Evolutionary conservation across 345 rosid species (phyloP).

Genomic region (Euphorbia pulcherrima): DNA sequence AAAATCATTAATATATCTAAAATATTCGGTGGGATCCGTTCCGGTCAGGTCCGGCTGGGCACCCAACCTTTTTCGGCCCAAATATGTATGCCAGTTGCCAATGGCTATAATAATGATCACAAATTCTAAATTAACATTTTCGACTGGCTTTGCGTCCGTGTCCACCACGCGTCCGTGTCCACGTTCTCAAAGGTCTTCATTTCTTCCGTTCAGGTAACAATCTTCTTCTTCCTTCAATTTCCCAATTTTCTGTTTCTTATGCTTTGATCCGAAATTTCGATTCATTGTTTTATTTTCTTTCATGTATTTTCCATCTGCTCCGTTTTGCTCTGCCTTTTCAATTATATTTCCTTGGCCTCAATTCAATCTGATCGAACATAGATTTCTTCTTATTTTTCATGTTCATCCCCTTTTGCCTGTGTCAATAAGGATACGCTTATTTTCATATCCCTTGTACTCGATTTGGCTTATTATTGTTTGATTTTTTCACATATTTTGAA

Average conservation of each 20-base stretch:
- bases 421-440: not conserved
- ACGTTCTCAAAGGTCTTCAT: not conserved
- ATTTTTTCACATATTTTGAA: not conserved
- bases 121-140: not conserved
- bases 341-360: not conserved
- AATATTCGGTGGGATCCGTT: too few relatives aligned
- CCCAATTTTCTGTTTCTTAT: not conserved
- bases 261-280: not conserved
- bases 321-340: not conserved
- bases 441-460: too few relatives aligned
- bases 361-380: not conserved
- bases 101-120: too few relatives aligned
- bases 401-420: not conserved
- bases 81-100: too few relatives aligned
- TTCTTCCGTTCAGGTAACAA: not conserved
- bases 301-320: not conserved
- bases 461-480: not conserved
- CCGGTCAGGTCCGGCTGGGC: too few relatives aligned
- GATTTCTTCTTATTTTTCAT: not conserved
- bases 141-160: not conserved
- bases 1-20: too few relatives aligned
- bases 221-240: not conserved
- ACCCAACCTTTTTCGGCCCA: too few relatives aligned
- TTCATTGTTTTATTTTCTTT: not conserved
- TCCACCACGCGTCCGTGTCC: constrained; percentile 5